Conservation (phyloP, 345 rosid species). For the Pelargonium nanum region DNA sequence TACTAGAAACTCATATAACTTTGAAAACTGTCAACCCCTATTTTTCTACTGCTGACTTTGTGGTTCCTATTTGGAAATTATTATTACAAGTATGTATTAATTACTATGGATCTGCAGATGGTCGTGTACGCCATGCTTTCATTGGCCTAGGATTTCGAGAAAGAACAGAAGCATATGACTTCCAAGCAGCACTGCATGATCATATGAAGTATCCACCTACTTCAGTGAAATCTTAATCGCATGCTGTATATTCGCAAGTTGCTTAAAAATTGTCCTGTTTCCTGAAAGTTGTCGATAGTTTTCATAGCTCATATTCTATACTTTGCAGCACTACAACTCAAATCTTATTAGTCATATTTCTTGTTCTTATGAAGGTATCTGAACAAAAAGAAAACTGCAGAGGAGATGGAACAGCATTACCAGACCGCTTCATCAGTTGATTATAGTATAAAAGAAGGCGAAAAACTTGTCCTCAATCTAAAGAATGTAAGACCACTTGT, state of each 20-base stretch:
- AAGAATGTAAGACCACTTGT: conserved; percentile 46
- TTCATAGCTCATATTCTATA: background rate
- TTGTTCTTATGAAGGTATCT: conserved; percentile 41
- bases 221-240: conserved; percentile 4
- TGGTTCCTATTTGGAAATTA: background rate
- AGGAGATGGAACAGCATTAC: conserved; percentile 97
- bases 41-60: background rate
- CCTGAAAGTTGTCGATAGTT: background rate
- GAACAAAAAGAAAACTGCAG: conserved; percentile 94
- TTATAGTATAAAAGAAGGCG: conserved; percentile 93
- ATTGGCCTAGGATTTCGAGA: conserved; percentile 95
- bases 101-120: conserved; percentile 36
- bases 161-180: conserved; percentile 96
- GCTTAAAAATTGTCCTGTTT: too few species aligned
- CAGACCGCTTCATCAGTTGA: conserved; percentile 63
- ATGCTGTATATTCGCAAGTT: background rate
- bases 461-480: conserved; percentile 68
- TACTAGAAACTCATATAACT: too few species aligned
- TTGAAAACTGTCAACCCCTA: too few species aligned
- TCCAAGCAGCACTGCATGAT: conserved; percentile 96
- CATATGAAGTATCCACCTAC: conserved; percentile 66
- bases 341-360: conserved; percentile 3
- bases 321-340: background rate
- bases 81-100: conserved; percentile 12
- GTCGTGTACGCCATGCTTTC: conserved; percentile 92